Conservation (phyloP, 495 filamentous ascomycete genomes). For the Halenospora varia region DNA sequence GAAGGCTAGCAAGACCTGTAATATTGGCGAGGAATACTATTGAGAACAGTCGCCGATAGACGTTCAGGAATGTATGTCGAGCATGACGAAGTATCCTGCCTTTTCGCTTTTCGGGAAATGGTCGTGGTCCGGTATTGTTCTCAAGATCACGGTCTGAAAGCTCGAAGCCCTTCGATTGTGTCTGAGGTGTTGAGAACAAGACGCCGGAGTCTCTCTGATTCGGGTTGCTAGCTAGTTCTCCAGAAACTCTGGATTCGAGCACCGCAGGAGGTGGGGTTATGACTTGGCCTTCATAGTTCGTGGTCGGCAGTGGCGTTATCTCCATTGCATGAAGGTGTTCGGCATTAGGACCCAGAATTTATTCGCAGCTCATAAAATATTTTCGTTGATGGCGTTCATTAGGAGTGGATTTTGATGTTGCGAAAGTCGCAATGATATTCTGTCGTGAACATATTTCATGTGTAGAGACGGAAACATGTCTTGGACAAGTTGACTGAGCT, state of each 20-base stretch:
- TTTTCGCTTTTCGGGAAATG: neutral
- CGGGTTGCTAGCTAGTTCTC: neutral
- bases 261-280: neutral
- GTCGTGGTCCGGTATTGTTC: neutral
- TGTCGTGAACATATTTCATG: no score
- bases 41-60: conserved; percentile 4
- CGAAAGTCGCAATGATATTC: no score
- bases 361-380: neutral
- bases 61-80: neutral
- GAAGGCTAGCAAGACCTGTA: neutral
- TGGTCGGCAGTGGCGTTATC: neutral
- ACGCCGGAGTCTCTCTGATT: neutral
- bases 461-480: no score
- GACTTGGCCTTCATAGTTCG: neutral
- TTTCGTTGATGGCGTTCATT: neutral
- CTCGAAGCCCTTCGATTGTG: neutral
- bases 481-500: no score
- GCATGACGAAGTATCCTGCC: neutral
- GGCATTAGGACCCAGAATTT: neutral
- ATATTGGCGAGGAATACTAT: conserved; percentile 1
- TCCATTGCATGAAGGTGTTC: no score
- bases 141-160: neutral
- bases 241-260: neutral
- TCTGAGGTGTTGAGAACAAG: neutral
- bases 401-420: no score